Evolutionary conservation across 75 land plant species (phyloP), one percentile per base, ranked within the genome.

Genomic region (Picea glauca): DNA sequence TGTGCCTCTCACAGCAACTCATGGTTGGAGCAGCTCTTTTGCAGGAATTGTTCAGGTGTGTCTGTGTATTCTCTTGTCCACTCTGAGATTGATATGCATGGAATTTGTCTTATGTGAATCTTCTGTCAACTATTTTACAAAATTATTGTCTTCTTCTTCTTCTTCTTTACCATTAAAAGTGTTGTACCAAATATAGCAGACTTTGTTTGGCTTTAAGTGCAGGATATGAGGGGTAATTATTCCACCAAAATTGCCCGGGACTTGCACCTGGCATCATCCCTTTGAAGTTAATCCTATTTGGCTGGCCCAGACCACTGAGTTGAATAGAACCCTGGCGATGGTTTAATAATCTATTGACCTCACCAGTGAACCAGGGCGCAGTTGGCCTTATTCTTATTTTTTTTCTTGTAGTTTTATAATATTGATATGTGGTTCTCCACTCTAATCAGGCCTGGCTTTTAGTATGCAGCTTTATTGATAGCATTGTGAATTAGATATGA

Each of bases 21-120:
- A 81, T 62, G 79, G 76, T 35, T 87, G 88, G 88, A 87, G 81
- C 59, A 77, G 63, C 20, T 80, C 84, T 60, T 87, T 87, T 65
- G 59, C 86, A 64, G 88, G 87, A 18, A 70, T 87, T 67, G 81
- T 87, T 14, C 88, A 87, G 76, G 88, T 84, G 57, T 23, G 75
- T 60, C 8, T 20, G 33, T 0, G 17, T 67, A 33, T 13, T 67
- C 38, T 67, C 1, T 67, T 38, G 72, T 38, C 17, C 38, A 3
- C 35, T 62, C 65, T 7, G 8, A 5, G 18, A n/a, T 17, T 33
- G 1, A 2, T 38, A 1, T 38, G 9, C 9, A 18, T 14, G n/a
- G 2, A 38, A 67, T 38, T 38, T 18, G 20, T 2, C 0, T 38
- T 35, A n/a, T 5, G 2, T 66, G 40, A 13, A 18, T 66, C 32